These are phyloP conservation scores for Candida xiaguanensis DNA, from an alignment of 805 yeast genomes.

Conservation along the genomic window DNA sequence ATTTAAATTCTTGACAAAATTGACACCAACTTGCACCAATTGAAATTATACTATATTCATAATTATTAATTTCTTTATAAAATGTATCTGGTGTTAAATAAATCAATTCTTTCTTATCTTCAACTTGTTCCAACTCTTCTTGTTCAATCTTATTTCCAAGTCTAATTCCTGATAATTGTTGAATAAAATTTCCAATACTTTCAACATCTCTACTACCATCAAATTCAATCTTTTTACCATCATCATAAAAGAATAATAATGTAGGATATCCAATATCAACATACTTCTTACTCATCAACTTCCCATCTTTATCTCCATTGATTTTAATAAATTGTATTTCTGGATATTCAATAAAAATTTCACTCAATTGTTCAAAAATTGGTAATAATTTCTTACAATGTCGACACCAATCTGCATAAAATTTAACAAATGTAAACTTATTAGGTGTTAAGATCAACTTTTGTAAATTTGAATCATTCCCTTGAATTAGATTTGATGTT, in stretches of 20 bases:
- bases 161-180: conserved; percentile 28
- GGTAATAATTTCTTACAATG: conserved; percentile 63
- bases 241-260: conserved; percentile 53
- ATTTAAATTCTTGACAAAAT: conserved; percentile 51
- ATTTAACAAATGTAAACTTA: conserved; percentile 41
- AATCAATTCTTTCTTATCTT: conserved; percentile 16
- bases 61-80: conserved; percentile 32
- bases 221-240: conserved; percentile 40
- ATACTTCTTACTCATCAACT: conserved; percentile 46
- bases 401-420: conserved; percentile 70
- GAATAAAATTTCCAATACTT: conserved; percentile 51
- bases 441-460: conserved; percentile 55
- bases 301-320: conserved; percentile 56
- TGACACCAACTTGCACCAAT: conserved; percentile 63
- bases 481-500: conserved; percentile 30
- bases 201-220: conserved; percentile 52
- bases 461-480: conserved; percentile 50
- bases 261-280: conserved; percentile 66
- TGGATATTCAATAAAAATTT: conserved; percentile 21
- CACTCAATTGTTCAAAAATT: conserved; percentile 35
- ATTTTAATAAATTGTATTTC: conserved; percentile 51
- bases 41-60: conserved; percentile 39
- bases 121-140: conserved; percentile 9
- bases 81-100: conserved; percentile 40
- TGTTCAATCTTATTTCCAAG: conserved; percentile 2